Evolutionary conservation across 2,329 filamentous ascomycete genomes (phyloP).

Genomic region (Aspergillus terreus): DNA sequence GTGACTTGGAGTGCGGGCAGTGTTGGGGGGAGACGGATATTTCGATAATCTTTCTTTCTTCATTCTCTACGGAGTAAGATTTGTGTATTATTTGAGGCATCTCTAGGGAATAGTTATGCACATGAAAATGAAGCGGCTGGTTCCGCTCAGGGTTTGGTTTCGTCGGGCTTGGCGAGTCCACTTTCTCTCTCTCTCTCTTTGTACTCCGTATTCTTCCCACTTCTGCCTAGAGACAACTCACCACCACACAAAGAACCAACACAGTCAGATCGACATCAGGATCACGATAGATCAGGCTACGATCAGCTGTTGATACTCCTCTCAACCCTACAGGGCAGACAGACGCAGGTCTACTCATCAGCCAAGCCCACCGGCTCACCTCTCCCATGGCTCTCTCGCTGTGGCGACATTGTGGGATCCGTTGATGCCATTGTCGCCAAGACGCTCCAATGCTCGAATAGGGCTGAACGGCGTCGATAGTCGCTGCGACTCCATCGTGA

Average conservation of each 20-base stretch:
- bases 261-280: too few species aligned
- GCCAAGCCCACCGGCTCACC: not conserved
- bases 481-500: too few species aligned
- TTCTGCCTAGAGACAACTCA: too few species aligned
- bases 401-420: conserved; percentile 1
- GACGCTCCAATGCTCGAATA: not conserved
- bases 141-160: too few species aligned
- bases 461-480: not conserved
- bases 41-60: conserved; percentile 30
- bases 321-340: not conserved
- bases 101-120: too few species aligned
- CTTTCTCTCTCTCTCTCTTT: too few species aligned
- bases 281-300: too few species aligned
- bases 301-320: not conserved
- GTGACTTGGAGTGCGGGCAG: conserved; percentile 42
- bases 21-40: conserved; percentile 41
- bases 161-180: too few species aligned
- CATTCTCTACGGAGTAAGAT: not conserved
- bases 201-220: too few species aligned
- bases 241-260: too few species aligned
- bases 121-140: too few species aligned
- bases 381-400: not conserved
- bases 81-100: not conserved
- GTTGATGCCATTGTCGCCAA: not conserved
- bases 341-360: not conserved